Percentiles rank a stretch among this genome's conserved stretches.
Conservation (phyloP, 176 grass and related monocot species). For the Areca catechu region DNA sequence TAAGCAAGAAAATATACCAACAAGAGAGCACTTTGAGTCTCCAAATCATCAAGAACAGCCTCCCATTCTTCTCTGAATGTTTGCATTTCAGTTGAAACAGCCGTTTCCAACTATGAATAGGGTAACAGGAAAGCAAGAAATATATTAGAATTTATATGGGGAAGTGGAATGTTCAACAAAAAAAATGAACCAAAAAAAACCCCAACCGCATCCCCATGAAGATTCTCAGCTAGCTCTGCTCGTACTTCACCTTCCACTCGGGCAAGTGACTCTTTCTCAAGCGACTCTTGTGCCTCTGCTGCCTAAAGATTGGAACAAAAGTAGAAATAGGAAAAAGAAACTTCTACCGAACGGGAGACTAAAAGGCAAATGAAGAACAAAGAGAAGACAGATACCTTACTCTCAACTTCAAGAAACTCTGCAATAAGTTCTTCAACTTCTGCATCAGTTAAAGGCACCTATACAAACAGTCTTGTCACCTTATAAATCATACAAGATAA, state of each 20-base stretch:
- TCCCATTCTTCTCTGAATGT: conserved; percentile 63
- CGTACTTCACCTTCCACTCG: conserved; percentile 86
- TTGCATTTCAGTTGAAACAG: conserved; percentile 82
- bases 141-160: conserved; percentile 1
- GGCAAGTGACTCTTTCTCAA: conserved; percentile 85
- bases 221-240: conserved; percentile 71
- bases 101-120: conserved; percentile 63
- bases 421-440: conserved; percentile 66
- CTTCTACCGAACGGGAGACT: too few relatives aligned
- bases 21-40: conserved; percentile 60
- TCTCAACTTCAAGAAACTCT: conserved; percentile 82
- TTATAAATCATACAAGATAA: conserved; percentile 3
- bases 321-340: conserved; percentile 7
- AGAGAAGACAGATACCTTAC: conserved; percentile 54
- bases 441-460: conserved; percentile 68
- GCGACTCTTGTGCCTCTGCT: conserved; percentile 94
- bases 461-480: conserved; percentile 30
- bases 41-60: conserved; percentile 72
- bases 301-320: conserved; percentile 47
- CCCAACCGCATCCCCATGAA: conserved; percentile 61
- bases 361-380: conserved; percentile 4
- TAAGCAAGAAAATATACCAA: conserved; percentile 43
- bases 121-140: conserved; percentile 7
- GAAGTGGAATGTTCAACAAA: too few relatives aligned
- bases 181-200: conserved; percentile 11